phyloP scores from a whole-genome alignment of 2,329 filamentous ascomycete genomes.

The Stachybotrys chlorohalonatus region DNA sequence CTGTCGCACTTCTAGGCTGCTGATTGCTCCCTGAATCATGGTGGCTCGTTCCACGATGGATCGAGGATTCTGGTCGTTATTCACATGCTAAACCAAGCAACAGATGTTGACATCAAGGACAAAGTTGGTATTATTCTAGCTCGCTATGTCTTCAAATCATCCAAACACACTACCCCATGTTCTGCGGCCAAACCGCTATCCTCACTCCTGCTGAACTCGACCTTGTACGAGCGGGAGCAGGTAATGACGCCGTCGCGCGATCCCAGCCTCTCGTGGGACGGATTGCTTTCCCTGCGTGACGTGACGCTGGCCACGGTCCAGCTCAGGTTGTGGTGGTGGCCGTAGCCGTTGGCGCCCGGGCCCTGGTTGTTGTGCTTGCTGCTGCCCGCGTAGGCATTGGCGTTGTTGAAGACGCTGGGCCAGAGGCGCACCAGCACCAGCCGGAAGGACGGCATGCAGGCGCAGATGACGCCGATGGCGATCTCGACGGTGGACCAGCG shows the following conservation, averaged over 20 bases:
- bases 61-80: no score
- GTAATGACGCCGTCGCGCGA: background rate
- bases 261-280: background rate
- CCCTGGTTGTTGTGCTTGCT: background rate
- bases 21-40: no score
- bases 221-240: background rate
- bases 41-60: no score
- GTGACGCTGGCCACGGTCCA: background rate
- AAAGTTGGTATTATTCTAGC: no score
- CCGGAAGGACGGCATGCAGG: conserved; percentile 18
- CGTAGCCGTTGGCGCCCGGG: background rate
- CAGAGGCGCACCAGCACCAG: conserved; percentile 5
- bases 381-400: background rate
- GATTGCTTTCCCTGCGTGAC: background rate
- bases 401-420: background rate
- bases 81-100: no score
- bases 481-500: conserved; percentile 21
- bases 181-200: background rate
- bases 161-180: background rate
- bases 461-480: conserved; percentile 20
- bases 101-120: no score
- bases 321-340: background rate
- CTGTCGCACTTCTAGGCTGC: no score
- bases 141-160: background rate
- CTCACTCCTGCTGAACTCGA: background rate